Evolutionary conservation across 177 flowering plant species (phyloP).

Genomic region (Vitis hybrid): DNA sequence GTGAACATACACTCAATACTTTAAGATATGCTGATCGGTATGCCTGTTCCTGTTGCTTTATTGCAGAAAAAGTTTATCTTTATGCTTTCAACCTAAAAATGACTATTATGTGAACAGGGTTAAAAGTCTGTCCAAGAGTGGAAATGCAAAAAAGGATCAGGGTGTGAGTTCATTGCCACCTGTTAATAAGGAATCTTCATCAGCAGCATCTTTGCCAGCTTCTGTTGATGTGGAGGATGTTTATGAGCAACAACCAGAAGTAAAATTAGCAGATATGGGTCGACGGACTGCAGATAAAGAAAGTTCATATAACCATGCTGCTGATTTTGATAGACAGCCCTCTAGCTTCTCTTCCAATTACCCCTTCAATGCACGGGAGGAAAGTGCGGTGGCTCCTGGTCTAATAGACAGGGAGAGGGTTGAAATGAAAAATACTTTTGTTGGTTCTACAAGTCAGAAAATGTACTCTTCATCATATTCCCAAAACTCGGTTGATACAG

Average conservation of each 20-base stretch:
- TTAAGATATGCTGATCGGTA: constrained; percentile 99
- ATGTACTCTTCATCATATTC: constrained; percentile 27
- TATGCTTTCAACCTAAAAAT: background rate
- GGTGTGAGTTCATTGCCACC: constrained; percentile 29
- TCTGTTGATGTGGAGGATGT: constrained; percentile 41
- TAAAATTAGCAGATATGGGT: constrained; percentile 40
- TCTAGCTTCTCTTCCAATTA: constrained; percentile 36
- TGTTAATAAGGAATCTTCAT: constrained; percentile 45
- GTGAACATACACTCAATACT: constrained; percentile 97
- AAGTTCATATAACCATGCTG: constrained; percentile 33
- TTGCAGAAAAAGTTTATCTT: background rate
- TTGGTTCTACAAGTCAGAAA: constrained; percentile 42
- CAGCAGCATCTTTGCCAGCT: constrained; percentile 37
- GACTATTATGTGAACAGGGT: constrained; percentile 57
- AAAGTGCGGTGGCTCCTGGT: constrained; percentile 38
- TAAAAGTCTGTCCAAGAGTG: constrained; percentile 93
- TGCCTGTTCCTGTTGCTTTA: constrained; percentile 1
- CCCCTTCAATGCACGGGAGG: constrained; percentile 42
- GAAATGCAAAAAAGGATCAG: constrained; percentile 77
- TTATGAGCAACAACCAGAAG: constrained; percentile 46
- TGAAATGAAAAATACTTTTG: constrained; percentile 39
- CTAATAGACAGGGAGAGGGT: constrained; percentile 50
- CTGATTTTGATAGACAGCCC: constrained; percentile 46
- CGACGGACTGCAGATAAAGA: constrained; percentile 56
- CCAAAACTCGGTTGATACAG: constrained; percentile 45